phyloP scores from a whole-genome alignment of 805 yeast genomes.

The Suhomyces pyralidae region DNA sequence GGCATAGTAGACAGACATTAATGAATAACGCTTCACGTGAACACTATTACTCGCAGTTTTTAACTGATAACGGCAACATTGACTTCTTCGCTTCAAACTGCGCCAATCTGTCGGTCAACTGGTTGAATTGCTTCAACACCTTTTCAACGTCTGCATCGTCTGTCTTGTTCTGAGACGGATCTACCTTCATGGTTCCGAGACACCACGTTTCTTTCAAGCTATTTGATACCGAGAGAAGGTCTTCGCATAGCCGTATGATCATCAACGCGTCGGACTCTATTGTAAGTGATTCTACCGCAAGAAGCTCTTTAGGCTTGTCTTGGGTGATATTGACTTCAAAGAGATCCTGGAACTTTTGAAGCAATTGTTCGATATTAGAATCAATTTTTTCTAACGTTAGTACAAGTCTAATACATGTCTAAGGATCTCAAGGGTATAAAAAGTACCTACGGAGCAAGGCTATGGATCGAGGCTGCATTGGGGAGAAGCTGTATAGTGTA shows the following conservation, averaged over 20 bases:
- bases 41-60: no score
- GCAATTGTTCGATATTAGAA: slow-evolving; percentile 47
- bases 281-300: slow-evolving; percentile 54
- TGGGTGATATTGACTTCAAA: slow-evolving; percentile 45
- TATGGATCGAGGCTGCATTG: slow-evolving; percentile 47
- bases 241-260: slow-evolving; percentile 52
- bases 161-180: slow-evolving; percentile 11
- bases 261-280: slow-evolving; percentile 52
- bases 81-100: slow-evolving; percentile 13
- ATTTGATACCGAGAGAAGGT: slow-evolving; percentile 47
- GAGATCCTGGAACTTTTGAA: slow-evolving; percentile 52
- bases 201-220: slow-evolving; percentile 56
- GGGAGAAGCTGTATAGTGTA: neutral
- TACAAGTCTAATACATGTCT: neutral
- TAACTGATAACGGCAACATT: neutral
- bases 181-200: slow-evolving; percentile 48
- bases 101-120: slow-evolving; percentile 30
- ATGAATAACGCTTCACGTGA: neutral
- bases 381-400: slow-evolving; percentile 48
- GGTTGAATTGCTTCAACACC: slow-evolving; percentile 32
- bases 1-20: neutral
- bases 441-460: slow-evolving; percentile 35
- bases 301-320: slow-evolving; percentile 38
- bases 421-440: no score
- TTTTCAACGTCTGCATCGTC: slow-evolving; percentile 19